phyloP scores from a whole-genome alignment of 2,329 filamentous ascomycete species.

The Leptographium lundbergii region DNA sequence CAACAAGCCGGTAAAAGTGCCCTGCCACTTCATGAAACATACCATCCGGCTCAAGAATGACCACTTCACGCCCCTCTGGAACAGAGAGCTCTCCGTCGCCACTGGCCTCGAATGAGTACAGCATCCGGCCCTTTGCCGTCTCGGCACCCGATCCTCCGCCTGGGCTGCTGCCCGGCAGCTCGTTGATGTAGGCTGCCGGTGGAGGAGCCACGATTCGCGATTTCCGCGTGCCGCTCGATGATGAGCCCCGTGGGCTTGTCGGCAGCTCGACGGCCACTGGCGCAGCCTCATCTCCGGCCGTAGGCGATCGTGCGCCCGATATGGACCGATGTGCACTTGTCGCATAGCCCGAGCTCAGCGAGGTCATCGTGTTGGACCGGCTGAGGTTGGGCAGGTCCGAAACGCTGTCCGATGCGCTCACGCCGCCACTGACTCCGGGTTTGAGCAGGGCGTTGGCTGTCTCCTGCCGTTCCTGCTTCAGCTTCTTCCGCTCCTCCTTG shows the following conservation, averaged over 20 bases:
- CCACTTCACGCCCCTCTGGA: constrained; percentile 64
- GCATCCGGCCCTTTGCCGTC: constrained; percentile 70
- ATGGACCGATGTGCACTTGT: constrained; percentile 66
- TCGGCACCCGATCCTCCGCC: constrained; percentile 25
- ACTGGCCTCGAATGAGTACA: constrained; percentile 73
- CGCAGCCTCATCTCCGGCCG: constrained; percentile 20
- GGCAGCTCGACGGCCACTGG: constrained; percentile 22
- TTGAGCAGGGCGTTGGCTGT: constrained; percentile 51
- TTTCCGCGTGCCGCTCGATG: constrained; percentile 29
- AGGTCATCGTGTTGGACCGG: constrained; percentile 80
- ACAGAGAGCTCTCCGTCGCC: constrained; percentile 74
- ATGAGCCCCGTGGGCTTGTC: constrained; percentile 21
- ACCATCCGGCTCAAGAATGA: constrained; percentile 80
- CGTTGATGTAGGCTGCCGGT: constrained; percentile 65
- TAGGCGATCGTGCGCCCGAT: constrained; percentile 44
- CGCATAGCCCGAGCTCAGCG: constrained; percentile 77
- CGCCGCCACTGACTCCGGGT: constrained; percentile 20
- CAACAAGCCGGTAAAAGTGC: not conserved
- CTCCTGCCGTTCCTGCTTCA: constrained; percentile 77
- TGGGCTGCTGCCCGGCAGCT: constrained; percentile 40
- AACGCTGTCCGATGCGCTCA: constrained; percentile 28
- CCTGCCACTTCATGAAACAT: constrained; percentile 16
- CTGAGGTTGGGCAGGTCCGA: constrained; percentile 57
- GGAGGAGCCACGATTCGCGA: constrained; percentile 79
- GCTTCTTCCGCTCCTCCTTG: constrained; percentile 91